Conservation (phyloP, 192 early-diverging fungal genomes). For the Neocallimastix lanati region DNA sequence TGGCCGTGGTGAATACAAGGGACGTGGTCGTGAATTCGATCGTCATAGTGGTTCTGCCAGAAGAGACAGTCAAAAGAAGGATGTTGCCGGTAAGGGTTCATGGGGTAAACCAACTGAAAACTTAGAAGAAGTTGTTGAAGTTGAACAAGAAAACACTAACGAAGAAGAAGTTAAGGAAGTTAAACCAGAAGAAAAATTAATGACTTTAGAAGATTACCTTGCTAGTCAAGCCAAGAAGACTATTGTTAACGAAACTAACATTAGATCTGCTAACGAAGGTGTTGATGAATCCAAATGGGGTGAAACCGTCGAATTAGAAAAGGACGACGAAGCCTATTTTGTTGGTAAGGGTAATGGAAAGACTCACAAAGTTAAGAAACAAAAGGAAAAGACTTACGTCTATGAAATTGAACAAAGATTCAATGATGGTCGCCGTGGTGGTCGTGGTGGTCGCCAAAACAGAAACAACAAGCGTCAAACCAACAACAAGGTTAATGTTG, state of each 20-base stretch:
- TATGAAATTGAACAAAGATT: conserved; percentile 69
- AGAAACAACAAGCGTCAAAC: not conserved
- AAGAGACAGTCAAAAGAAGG: conserved; percentile 79
- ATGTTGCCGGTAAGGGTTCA: conserved; percentile 46
- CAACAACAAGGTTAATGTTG: no score
- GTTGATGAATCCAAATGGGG: conserved; percentile 69
- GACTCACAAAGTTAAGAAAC: conserved; percentile 15
- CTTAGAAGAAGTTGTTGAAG: conserved; percentile 25
- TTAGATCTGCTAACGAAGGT: conserved; percentile 77
- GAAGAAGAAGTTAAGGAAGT: conserved; percentile 19
- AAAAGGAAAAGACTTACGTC: conserved; percentile 39
- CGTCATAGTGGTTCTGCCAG: conserved; percentile 65
- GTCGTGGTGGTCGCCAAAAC: conserved; percentile 16
- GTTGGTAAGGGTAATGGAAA: conserved; percentile 37
- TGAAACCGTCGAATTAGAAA: conserved; percentile 46
- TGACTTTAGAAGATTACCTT: conserved; percentile 76
- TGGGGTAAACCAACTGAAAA: conserved; percentile 52
- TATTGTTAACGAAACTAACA: conserved; percentile 30
- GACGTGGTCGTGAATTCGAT: conserved; percentile 60
- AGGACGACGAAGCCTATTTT: conserved; percentile 59
- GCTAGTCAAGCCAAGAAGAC: conserved; percentile 43
- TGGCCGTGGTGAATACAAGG: conserved; percentile 25
- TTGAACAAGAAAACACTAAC: conserved; percentile 21
- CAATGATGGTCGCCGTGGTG: conserved; percentile 43
- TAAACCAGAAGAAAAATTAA: conserved; percentile 60